Percentiles rank a stretch among this genome's conserved stretches.
phyloP scores from a whole-genome alignment of 306 rosid genomes.

The Ochetophila trinervis region DNA sequence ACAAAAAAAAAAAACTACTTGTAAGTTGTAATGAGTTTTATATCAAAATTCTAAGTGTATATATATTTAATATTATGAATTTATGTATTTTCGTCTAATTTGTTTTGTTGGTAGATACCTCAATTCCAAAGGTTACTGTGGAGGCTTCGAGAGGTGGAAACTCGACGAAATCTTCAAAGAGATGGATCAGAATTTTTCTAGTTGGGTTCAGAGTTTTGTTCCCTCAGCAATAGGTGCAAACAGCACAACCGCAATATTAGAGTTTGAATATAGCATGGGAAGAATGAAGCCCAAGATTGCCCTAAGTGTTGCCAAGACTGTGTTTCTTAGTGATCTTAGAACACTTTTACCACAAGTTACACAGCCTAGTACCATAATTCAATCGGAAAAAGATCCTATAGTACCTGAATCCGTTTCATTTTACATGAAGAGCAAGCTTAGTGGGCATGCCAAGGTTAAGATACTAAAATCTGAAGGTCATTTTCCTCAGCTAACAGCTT shows the following conservation, averaged over 20 bases:
- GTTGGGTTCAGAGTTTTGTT: conserved; percentile 36
- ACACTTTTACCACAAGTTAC: conserved; percentile 31
- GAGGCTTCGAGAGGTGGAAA: conserved; percentile 35
- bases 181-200: conserved; percentile 28
- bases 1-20: too few relatives aligned
- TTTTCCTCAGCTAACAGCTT: conserved; percentile 45
- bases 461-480: conserved; percentile 46
- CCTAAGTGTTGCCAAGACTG: conserved; percentile 30
- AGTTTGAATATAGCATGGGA: conserved; percentile 32
- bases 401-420: conserved; percentile 35
- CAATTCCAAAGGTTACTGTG: conserved; percentile 34
- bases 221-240: conserved; percentile 28
- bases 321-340: conserved; percentile 40
- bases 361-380: conserved; percentile 45
- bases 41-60: too few relatives aligned
- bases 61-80: neutral
- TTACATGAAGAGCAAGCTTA: conserved; percentile 38
- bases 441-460: conserved; percentile 22
- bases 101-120: conserved; percentile 28
- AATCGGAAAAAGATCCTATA: conserved; percentile 28
- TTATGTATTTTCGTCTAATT: neutral
- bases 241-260: conserved; percentile 21
- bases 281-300: conserved; percentile 48
- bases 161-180: conserved; percentile 26
- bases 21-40: too few relatives aligned